A percentile compares a stretch with the other conserved stretches of the same genome.
Evolutionary conservation across 2,329 filamentous ascomycete species (phyloP).

Genomic region (Reticulascus tulasneorum): DNA sequence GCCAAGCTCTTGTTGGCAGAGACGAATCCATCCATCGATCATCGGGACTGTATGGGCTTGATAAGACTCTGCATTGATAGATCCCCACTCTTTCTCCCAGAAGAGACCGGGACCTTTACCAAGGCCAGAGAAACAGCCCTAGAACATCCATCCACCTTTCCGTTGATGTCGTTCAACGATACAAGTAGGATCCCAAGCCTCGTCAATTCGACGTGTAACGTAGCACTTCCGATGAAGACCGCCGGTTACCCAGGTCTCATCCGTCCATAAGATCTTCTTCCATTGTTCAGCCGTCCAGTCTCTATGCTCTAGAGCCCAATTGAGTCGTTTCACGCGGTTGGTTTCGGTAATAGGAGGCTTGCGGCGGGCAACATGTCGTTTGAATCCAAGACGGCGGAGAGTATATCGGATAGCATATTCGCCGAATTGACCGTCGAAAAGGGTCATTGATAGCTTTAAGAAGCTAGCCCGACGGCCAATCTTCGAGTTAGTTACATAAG

Average conservation of each 20-base stretch:
- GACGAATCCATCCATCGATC: background rate
- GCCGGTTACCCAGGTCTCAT: background rate
- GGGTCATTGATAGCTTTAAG: too few relatives aligned
- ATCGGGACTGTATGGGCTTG: background rate
- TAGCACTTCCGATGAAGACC: background rate
- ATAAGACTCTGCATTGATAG: background rate
- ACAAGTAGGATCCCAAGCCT: background rate
- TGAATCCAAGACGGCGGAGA: too few relatives aligned
- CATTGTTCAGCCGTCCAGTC: background rate
- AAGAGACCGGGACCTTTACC: background rate
- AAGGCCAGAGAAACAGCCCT: background rate
- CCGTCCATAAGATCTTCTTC: background rate
- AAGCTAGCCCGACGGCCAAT: background rate
- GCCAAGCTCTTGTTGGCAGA: background rate
- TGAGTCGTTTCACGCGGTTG: background rate
- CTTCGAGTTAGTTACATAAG: background rate
- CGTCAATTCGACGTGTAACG: background rate
- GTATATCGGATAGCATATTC: too few relatives aligned
- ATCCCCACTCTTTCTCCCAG: background rate
- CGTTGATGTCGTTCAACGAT: background rate
- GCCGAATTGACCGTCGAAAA: too few relatives aligned
- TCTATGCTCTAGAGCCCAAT: background rate
- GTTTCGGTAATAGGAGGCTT: background rate
- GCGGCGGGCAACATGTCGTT: background rate
- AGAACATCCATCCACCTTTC: background rate